A percentile compares a stretch with the other conserved stretches of the same genome.
These are phyloP conservation scores for Barnettozyma californica DNA, from an alignment of 805 yeast genomes.

Conservation along the genomic window DNA sequence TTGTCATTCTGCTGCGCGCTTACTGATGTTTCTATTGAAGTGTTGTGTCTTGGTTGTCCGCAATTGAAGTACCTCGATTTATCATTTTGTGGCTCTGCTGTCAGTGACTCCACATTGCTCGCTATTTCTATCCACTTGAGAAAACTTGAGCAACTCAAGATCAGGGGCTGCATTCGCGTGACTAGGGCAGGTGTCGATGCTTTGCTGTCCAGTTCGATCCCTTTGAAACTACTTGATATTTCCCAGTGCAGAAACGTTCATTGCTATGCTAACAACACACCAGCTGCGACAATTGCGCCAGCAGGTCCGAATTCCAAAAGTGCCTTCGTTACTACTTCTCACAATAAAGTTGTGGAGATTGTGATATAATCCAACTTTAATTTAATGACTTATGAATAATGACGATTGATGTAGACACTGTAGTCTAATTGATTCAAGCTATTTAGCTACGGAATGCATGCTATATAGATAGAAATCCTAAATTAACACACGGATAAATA, in stretches of 20 bases:
- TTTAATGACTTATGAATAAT: constrained; percentile 7
- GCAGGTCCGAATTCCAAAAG: constrained; percentile 47
- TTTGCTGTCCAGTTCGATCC: constrained; percentile 49
- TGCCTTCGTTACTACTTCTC: constrained; percentile 52
- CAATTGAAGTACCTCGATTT: constrained; percentile 46
- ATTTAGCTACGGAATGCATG: too few relatives aligned
- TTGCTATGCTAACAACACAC: constrained; percentile 52
- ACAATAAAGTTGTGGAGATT: constrained; percentile 52
- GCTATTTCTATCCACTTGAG: constrained; percentile 53
- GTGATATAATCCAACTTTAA: constrained; percentile 40
- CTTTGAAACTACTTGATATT: constrained; percentile 49
- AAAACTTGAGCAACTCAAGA: constrained; percentile 40
- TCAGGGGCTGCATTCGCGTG: constrained; percentile 71
- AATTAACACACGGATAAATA: neutral
- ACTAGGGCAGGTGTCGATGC: constrained; percentile 76
- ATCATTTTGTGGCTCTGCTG: constrained; percentile 77
- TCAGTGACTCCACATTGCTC: constrained; percentile 62
- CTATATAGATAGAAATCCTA: neutral
- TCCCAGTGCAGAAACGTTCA: constrained; percentile 72
- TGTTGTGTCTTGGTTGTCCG: constrained; percentile 62
- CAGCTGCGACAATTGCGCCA: constrained; percentile 48
- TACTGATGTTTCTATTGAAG: constrained; percentile 63
- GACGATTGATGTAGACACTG: neutral
- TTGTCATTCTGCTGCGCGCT: constrained; percentile 72
- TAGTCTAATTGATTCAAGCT: neutral